Evolutionary conservation across 2,329 filamentous ascomycete species (phyloP), one percentile per base, ranked within the genome.

Genomic region (Diaporthe batatas): DNA sequence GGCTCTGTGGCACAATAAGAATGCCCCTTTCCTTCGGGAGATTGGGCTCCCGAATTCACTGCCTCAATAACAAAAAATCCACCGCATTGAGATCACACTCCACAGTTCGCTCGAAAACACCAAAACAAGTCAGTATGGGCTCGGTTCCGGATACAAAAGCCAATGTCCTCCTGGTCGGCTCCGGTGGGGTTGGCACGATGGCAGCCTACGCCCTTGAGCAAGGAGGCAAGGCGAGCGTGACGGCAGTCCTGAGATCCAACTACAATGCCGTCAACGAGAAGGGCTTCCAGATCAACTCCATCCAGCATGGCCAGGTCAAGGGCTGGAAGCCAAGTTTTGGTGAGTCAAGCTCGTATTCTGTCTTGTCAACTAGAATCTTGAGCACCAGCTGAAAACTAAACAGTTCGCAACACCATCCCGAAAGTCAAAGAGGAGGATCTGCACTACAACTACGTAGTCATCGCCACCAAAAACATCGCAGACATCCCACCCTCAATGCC

Each of bases 391-490:
- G 25, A 68, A 0, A 29, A 16, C 0, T 34, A 55, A 12, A 29
- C 74, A 86, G 86, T 90, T 44, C 79, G 83, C 71, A 85, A 86
- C 58, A 80, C 79, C 4, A 80, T 90, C 29, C 88, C 89, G 0
- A 77, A 88, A 55, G 80, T 87, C 6, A 70, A 75, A 3, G 49
- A 54, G 16, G 76, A 81, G 59, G 79, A 81, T 49, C 51, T 82
- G 1, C 81, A 82, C 1, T 91, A 86, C 77, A 86, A 91, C 79
- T 91, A 86, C 75, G 84, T 91, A 49, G 79, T 91, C 10, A 82
- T 87, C 49, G 84, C 86, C 6, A 91, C 89, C 12, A 92, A 92
- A 77, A 91, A 90, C 75, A 80, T 88, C 44, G 84, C 89, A 6
- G 89, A 91, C 68, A 77, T 87, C 10, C 80, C 82, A 0, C 88